Percentiles rank a stretch among this genome's conserved stretches.
phyloP scores from a whole-genome alignment of 768 basidiomycete genomes.

The Leccinellum luteum region DNA sequence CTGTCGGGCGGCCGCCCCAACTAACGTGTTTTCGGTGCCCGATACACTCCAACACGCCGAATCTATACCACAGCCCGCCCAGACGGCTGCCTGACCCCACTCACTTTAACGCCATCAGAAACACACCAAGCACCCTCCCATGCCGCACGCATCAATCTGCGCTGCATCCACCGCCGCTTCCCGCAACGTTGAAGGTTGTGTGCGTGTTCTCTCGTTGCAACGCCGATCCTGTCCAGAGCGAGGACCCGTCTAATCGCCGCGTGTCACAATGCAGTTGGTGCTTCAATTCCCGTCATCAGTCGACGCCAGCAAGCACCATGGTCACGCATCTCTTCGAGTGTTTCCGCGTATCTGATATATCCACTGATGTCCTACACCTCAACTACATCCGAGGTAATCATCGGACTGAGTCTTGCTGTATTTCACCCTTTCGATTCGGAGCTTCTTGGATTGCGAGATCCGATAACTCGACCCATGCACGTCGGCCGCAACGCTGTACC shows the following conservation, averaged over 20 bases:
- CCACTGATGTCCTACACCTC: slow-evolving; percentile 91
- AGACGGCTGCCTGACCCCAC: slow-evolving; percentile 16
- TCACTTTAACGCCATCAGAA: slow-evolving; percentile 88
- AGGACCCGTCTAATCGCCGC: slow-evolving; percentile 76
- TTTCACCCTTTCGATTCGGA: slow-evolving; percentile 70
- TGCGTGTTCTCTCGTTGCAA: slow-evolving; percentile 93
- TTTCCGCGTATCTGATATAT: slow-evolving; percentile 83
- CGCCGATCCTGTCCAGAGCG: slow-evolving; percentile 78
- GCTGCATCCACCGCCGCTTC: slow-evolving; percentile 86
- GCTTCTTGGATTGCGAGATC: too few relatives aligned
- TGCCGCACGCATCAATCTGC: slow-evolving; percentile 85
- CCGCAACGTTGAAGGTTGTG: slow-evolving; percentile 95
- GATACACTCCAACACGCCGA: slow-evolving; percentile 83
- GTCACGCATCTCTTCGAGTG: slow-evolving; percentile 65
- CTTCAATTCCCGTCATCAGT: slow-evolving; percentile 57
- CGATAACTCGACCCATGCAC: not conserved
- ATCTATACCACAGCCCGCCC: slow-evolving; percentile 40
- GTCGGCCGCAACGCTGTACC: not conserved
- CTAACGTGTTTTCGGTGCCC: slow-evolving; percentile 91
- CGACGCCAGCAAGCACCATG: not conserved
- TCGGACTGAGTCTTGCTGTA: slow-evolving; percentile 86
- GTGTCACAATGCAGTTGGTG: slow-evolving; percentile 89
- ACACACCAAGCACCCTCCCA: slow-evolving; percentile 82
- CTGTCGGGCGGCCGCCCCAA: slow-evolving; percentile 17
- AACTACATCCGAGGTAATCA: slow-evolving; percentile 87